Evolutionary conservation across 1,139 yeast species (phyloP).

Genomic region (Insectozyma bohioensis): DNA sequence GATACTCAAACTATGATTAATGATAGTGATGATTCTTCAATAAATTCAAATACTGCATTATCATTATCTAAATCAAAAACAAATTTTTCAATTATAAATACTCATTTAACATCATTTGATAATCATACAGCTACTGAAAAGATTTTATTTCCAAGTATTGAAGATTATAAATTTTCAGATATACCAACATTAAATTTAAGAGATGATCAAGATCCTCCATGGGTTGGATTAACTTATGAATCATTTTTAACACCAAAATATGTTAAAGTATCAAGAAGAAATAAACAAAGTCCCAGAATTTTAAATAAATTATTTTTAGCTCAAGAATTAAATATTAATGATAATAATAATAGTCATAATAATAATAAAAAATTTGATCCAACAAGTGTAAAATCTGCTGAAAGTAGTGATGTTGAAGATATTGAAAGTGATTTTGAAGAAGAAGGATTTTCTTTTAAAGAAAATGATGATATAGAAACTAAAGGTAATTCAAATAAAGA

Average conservation of each 20-base stretch:
- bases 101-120: slow-evolving; percentile 11
- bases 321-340: slow-evolving; percentile 57
- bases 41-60: slow-evolving; percentile 7
- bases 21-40: slow-evolving; percentile 13
- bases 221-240: slow-evolving; percentile 37
- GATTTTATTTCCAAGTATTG: slow-evolving; percentile 10
- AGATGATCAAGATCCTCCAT: slow-evolving; percentile 22
- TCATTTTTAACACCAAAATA: slow-evolving; percentile 54
- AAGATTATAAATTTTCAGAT: slow-evolving; percentile 9
- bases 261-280: slow-evolving; percentile 46
- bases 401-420: slow-evolving; percentile 7
- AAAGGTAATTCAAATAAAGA: slow-evolving; percentile 35
- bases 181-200: slow-evolving; percentile 5
- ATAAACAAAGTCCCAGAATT: slow-evolving; percentile 42
- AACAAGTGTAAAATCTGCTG: slow-evolving; percentile 1
- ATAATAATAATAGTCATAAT: no score
- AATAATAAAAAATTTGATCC: slow-evolving; percentile 3
- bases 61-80: slow-evolving; percentile 4
- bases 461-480: neutral
- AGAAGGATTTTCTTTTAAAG: slow-evolving; percentile 6
- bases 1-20: slow-evolving; percentile 9
- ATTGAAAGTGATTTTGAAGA: slow-evolving; percentile 11
- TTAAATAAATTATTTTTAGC: slow-evolving; percentile 70
- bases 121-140: slow-evolving; percentile 10
- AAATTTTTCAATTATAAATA: neutral